Evolutionary conservation across 2,329 filamentous ascomycete species (phyloP), one percentile per base, ranked within the genome.

Genomic region (Colletotrichum sp.): DNA sequence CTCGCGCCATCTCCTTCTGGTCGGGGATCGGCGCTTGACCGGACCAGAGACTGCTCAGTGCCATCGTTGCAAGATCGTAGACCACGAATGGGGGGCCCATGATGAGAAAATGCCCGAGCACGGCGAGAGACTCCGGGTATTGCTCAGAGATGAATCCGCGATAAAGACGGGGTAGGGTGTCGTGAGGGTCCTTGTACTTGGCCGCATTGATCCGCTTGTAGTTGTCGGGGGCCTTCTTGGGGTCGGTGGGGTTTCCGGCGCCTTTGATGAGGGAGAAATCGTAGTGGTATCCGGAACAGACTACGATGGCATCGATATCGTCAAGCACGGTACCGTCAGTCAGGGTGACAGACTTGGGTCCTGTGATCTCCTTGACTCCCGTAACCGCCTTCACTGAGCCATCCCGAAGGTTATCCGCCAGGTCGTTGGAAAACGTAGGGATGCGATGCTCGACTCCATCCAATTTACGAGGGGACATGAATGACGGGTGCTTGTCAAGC

Each of bases 281-380:
- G 55, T 80, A 78, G n/a, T 77, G 71, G 56, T 83, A 84, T 2
- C 83, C 83, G 1, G 81, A 80, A 73, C 81, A 83, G 71, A 81
- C 77, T 58, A 84, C 77, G 63, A 84, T 81, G 70, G 80, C 79
- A 63, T 84, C 83, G 5, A 84, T 77, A 24, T 83, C 81, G 10
- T 82, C 78, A 30, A 84, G 56, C 7, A 80, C 77, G n/a, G 71
- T 78, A 7, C 81, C 83, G 48, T 84, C 80, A 6, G 80, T 80
- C 13, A 84, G 74, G 18, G 68, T 55, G 4, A 84, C 79, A 1
- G 81, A 78, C 56, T 77, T 79, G 2, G 83, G 80, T 0, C 82
- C 83, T 0, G 79, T 78, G 2, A 84, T 76, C 67, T 80, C 78
- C 62, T 77, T 62, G n/a, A 84, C 78, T 8, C 79, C 82, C 5